A percentile compares a stretch with the other conserved stretches of the same genome.
phyloP scores from a whole-genome alignment of 2,329 filamentous ascomycete genomes.

The Fusarium nelsonii region DNA sequence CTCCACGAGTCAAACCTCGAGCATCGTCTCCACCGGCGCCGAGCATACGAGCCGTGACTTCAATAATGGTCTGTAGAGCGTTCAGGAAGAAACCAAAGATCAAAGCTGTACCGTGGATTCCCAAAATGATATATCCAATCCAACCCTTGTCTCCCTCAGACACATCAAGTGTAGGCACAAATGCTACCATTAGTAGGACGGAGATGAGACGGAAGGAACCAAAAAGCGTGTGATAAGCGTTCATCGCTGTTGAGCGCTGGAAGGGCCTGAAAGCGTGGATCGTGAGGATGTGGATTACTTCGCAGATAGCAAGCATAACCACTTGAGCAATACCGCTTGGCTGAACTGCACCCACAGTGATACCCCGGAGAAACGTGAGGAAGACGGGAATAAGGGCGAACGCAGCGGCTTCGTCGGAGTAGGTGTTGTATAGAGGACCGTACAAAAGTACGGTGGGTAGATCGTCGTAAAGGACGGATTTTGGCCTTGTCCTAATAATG shows the following conservation, averaged over 20 bases:
- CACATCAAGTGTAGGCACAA: conserved; percentile 85
- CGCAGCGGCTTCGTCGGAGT: conserved; percentile 90
- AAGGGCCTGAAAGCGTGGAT: conserved; percentile 92
- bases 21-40: conserved; percentile 84
- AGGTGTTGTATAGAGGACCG: conserved; percentile 96
- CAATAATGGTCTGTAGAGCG: conserved; percentile 88
- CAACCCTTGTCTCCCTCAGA: conserved; percentile 86
- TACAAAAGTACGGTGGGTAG: conserved; percentile 89
- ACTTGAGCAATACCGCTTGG: conserved; percentile 93
- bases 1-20: conserved; percentile 79
- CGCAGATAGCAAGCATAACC: conserved; percentile 91
- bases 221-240: conserved; percentile 91
- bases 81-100: conserved; percentile 95
- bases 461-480: conserved; percentile 92
- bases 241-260: conserved; percentile 94
- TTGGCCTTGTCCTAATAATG: conserved; percentile 83
- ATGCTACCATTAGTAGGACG: conserved; percentile 82
- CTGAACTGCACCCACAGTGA: conserved; percentile 93
- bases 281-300: conserved; percentile 89
- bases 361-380: conserved; percentile 85
- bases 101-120: conserved; percentile 86
- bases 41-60: conserved; percentile 84
- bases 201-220: conserved; percentile 80
- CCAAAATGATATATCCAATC: conserved; percentile 92
- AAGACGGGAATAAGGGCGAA: conserved; percentile 91